These are phyloP conservation scores for Suillus decipiens DNA, from an alignment of 768 basidiomycete species.

Conservation along the genomic window DNA sequence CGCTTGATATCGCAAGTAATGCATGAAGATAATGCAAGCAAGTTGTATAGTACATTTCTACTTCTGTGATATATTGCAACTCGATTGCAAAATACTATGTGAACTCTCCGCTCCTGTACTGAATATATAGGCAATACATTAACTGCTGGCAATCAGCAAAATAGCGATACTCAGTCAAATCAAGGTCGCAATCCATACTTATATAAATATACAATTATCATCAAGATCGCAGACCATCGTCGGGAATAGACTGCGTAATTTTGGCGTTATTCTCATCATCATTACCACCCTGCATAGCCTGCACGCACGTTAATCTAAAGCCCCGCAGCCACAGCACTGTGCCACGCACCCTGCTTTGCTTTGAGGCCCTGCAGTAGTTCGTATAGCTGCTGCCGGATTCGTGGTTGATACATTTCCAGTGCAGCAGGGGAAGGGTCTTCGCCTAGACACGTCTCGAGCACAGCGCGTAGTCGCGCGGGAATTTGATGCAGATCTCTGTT, in stretches of 20 bases:
- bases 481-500: constrained; percentile 43
- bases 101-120: constrained; percentile 1
- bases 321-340: constrained; percentile 14
- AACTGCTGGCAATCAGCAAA: neutral
- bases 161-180: neutral
- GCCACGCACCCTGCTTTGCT: constrained; percentile 44
- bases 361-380: constrained; percentile 44
- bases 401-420: constrained; percentile 40
- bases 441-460: constrained; percentile 46
- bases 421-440: constrained; percentile 37
- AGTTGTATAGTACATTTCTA: neutral
- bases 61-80: neutral
- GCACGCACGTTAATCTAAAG: constrained; percentile 2
- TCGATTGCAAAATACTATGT: neutral
- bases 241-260: neutral
- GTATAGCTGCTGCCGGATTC: constrained; percentile 36
- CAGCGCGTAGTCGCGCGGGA: constrained; percentile 38
- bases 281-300: constrained; percentile 10
- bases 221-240: neutral
- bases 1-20: neutral
- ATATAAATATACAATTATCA: constrained; percentile 1
- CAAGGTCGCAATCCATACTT: neutral
- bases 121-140: constrained; percentile 5
- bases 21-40: neutral
- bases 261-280: constrained; percentile 4